Conservation (phyloP, 1,284 basidiomycete genomes). For the Ustilago vetiveriae region DNA sequence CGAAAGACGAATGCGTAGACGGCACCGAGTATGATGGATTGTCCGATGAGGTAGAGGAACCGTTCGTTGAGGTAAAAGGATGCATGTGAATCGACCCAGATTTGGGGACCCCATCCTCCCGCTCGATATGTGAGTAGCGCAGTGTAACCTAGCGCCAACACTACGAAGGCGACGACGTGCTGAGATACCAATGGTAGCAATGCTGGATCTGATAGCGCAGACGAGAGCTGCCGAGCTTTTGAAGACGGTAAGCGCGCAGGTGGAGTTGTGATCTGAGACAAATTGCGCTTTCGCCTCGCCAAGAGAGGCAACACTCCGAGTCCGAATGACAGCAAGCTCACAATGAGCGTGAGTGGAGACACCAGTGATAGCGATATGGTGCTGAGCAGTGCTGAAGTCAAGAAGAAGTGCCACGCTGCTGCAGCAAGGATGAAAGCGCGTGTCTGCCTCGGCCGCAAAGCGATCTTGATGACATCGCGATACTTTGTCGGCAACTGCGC, state of each 20-base stretch:
- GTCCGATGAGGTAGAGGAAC: slow-evolving; percentile 34
- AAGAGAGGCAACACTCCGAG: slow-evolving; percentile 37
- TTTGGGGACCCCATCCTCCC: slow-evolving; percentile 38
- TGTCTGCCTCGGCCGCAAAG: slow-evolving; percentile 51
- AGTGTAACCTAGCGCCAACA: slow-evolving; percentile 26
- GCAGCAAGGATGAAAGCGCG: slow-evolving; percentile 45
- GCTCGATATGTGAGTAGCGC: slow-evolving; percentile 6
- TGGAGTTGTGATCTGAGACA: slow-evolving; percentile 9
- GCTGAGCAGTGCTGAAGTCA: slow-evolving; percentile 23
- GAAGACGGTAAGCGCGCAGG: slow-evolving; percentile 11
- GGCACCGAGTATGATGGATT: slow-evolving; percentile 20
- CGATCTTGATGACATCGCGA: slow-evolving; percentile 44
- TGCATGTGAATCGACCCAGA: slow-evolving; percentile 49
- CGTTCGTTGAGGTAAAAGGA: slow-evolving; percentile 57
- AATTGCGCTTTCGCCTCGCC: slow-evolving; percentile 32
- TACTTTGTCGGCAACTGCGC: slow-evolving; percentile 46
- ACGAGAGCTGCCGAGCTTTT: slow-evolving; percentile 13
- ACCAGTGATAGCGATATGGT: slow-evolving; percentile 11
- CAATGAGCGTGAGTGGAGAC: slow-evolving; percentile 9
- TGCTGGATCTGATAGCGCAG: slow-evolving; percentile 9
- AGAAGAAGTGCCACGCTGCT: slow-evolving; percentile 29
- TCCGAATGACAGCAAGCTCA: slow-evolving; percentile 27
- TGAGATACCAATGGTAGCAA: slow-evolving; percentile 1
- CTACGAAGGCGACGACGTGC: slow-evolving; percentile 21
- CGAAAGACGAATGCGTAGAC: slow-evolving; percentile 33